Evolutionary conservation across 441 rosid species (phyloP).

Genomic region (Gossypium armourianum): DNA sequence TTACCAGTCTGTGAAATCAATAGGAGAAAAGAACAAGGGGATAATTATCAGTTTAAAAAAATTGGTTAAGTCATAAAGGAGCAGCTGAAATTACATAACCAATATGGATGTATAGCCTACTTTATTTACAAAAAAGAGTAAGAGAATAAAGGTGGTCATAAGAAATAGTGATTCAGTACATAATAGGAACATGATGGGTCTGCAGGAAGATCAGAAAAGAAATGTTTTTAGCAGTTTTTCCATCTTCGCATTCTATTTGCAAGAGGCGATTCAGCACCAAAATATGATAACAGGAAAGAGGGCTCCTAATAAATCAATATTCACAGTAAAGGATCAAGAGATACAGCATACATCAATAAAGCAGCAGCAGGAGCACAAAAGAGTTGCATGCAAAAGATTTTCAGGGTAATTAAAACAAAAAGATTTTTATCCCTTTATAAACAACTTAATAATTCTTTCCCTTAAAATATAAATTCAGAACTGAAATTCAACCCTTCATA

Average conservation of each 20-base stretch:
- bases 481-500: not conserved
- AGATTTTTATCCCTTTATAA: not conserved
- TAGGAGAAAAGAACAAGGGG: not conserved
- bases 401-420: constrained; percentile 5
- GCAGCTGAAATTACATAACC: not conserved
- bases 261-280: not conserved
- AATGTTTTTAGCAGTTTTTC: not conserved
- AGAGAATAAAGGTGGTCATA: not conserved
- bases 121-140: not conserved
- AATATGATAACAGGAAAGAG: not conserved
- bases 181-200: not conserved
- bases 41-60: not conserved
- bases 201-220: not conserved
- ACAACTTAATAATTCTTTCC: not conserved
- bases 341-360: not conserved
- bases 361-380: not conserved
- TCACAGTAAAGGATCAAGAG: not conserved
- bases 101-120: not conserved
- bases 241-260: not conserved
- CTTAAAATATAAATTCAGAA: not conserved
- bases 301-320: not conserved
- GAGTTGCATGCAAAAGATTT: not conserved
- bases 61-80: not conserved
- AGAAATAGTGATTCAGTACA: not conserved
- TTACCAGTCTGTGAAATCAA: constrained; percentile 68